Percentiles rank a stretch among this genome's conserved stretches.
Evolutionary conservation across 1,139 yeast species (phyloP).

Genomic region (Kodamaea sp.): DNA sequence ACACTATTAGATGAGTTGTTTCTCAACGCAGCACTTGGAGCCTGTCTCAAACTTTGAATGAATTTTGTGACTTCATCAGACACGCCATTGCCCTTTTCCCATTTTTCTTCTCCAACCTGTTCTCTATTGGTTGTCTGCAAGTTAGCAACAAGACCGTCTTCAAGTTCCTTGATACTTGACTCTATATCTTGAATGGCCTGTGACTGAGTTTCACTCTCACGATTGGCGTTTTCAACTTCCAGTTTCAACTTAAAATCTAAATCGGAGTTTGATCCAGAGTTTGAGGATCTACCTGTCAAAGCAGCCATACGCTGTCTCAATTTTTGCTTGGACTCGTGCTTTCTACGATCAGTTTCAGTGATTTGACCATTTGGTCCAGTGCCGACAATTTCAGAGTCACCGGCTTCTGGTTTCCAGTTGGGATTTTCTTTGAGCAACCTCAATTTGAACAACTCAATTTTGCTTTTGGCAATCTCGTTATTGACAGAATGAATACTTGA

Average conservation of each 20-base stretch:
- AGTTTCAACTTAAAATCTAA: constrained; percentile 57
- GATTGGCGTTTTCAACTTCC: constrained; percentile 54
- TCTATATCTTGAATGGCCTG: constrained; percentile 72
- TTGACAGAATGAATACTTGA: constrained; percentile 63
- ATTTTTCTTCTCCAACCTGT: constrained; percentile 64
- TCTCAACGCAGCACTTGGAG: not conserved
- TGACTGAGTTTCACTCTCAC: constrained; percentile 57
- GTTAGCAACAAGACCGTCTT: constrained; percentile 55
- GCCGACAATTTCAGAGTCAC: constrained; percentile 61
- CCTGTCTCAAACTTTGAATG: constrained; percentile 52
- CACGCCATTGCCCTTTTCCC: constrained; percentile 87
- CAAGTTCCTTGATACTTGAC: constrained; percentile 68
- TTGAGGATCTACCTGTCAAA: constrained; percentile 69
- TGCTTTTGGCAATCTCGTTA: constrained; percentile 65
- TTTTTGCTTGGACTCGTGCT: constrained; percentile 75
- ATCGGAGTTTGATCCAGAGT: constrained; percentile 45
- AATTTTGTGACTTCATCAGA: constrained; percentile 62
- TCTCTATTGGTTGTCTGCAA: constrained; percentile 46
- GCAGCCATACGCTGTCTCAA: constrained; percentile 89
- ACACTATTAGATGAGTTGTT: not conserved
- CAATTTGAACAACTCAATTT: constrained; percentile 61
- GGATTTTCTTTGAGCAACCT: constrained; percentile 66
- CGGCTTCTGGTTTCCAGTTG: constrained; percentile 45
- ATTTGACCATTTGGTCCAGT: constrained; percentile 84
- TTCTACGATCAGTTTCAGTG: constrained; percentile 77